phyloP scores from a whole-genome alignment of 2,329 filamentous ascomycete genomes.

The Colletotrichum siamense region DNA sequence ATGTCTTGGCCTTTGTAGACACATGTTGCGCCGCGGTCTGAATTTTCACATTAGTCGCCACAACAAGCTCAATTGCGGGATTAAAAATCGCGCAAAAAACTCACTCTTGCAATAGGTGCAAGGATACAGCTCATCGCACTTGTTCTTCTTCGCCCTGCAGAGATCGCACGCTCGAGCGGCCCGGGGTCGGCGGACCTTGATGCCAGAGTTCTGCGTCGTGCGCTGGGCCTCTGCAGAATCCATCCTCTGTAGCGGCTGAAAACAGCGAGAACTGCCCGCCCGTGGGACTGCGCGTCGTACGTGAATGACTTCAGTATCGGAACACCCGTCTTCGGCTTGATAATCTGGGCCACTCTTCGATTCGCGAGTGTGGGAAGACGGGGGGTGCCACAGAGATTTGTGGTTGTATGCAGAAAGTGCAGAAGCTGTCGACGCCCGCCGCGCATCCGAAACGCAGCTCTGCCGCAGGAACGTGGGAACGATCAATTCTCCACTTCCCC shows the following conservation, averaged over 20 bases:
- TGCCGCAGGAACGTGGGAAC: slow-evolving; percentile 10
- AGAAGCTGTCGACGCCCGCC: background rate
- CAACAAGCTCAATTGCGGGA: background rate
- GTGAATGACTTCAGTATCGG: background rate
- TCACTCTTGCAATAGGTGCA: slow-evolving; percentile 49
- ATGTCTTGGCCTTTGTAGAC: slow-evolving; percentile 31
- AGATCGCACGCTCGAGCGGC: slow-evolving; percentile 17
- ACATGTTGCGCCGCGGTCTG: slow-evolving; percentile 29
- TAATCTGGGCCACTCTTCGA: background rate
- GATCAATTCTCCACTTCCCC: slow-evolving; percentile 10
- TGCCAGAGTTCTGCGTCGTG: slow-evolving; percentile 18
- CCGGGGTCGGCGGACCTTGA: slow-evolving; percentile 19
- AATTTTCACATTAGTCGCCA: background rate
- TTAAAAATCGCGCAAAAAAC: slow-evolving; percentile 7
- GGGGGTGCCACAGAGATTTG: background rate
- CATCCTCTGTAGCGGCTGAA: background rate
- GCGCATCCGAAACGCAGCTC: slow-evolving; percentile 7
- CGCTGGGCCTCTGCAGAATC: slow-evolving; percentile 8
- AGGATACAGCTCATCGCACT: slow-evolving; percentile 24
- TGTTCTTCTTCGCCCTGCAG: slow-evolving; percentile 16
- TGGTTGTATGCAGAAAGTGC: background rate
- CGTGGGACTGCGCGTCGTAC: background rate
- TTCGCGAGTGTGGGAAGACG: background rate
- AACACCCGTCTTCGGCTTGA: background rate
- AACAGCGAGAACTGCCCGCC: background rate